Evolutionary conservation across 805 yeast genomes (phyloP), one percentile per base, ranked within the genome.

Genomic region (Cyberlindnera saturnus): DNA sequence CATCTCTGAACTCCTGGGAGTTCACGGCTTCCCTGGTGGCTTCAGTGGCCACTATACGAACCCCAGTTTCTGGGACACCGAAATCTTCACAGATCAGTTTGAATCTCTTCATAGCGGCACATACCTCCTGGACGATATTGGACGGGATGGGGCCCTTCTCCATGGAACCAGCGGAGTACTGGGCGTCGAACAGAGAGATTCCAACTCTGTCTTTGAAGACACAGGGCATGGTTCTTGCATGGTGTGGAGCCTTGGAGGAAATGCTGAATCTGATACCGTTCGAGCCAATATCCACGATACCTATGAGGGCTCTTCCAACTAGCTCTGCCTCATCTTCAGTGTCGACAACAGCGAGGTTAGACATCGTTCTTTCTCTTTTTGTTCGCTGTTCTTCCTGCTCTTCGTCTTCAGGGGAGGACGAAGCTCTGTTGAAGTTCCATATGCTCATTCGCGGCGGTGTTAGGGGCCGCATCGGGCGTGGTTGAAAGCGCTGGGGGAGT

Each of bases 171-270:
- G 73, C 44, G 46, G 69, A 55, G 58, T 66, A 69, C 52, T 80
- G 84, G 0, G 75, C 79, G 47, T 81, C 87, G 56, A 77, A 81
- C 16, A 84, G 61, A 0, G 89, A 79, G 11, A 84, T 78, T 3
- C 86, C 85, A 3, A 83, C 71, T 38, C 89, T 64, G 51, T 84
- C 91, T 49, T 83, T 86, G 63, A 79, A 84, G 10, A 83, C 79
- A 57, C 87, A 81, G 1, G 93, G 91, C 75, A 85, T 76, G 5
- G 81, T 79, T 47, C 93, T 70, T 1, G 87, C 86, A 59, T 81
- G 85, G 47, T 75, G 81, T 1, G 82, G 69, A 3, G 84, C 82
- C 39, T 76, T 71, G 3, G 88, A 81, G 15, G 87, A 78, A 34
- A 84, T 82, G 34, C 86, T 77, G 56, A 85, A 82, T 41, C 90